Base-by-base conservation (phyloP, 192 early-diverging fungal species). In the Thamnidium elegans region DNA sequence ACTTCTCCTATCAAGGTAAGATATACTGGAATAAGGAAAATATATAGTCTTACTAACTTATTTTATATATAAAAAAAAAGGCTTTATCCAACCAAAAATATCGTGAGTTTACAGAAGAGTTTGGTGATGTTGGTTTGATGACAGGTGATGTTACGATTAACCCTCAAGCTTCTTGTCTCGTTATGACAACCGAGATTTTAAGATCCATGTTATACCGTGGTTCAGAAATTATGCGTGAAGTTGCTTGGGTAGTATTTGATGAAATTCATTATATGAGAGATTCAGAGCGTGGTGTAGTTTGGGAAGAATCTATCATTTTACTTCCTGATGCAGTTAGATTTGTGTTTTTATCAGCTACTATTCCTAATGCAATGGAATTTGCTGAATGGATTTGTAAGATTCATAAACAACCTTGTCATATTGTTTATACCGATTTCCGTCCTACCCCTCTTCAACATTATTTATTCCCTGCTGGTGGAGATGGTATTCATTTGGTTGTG, bases 181-280 rank as follows among this genome's bases (percentile, higher is more conserved):
- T 99, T 21, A 99, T 99, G 97, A 99, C 97, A 0, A 99, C 97
- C 0, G 97, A 99, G 79, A 99, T 99, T 90, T 76, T 99, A 54
- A 83, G 97, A 30, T 89, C 87, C 46, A 99, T 99, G 97, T 82
- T 99, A 21, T 99, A 99, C 77, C 87, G 95, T 48, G 97, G 97
- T 14, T 92, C 89, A 19, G 95, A 97, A 68, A 82, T 99, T 50
- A 90, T 97, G 85, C 86, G 95, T 51, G 97, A 99, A 78, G 93
- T 99, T 1, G 88, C 94, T 1, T 99, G 95, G 95, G 93, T 99
- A 32, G 84, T 99, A 32, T 99, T 95, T 77, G 97, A 99, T 70
- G 97, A 99, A 82, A 92, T 99, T 58, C 97, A 97, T 76, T 99
- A 99, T 72, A 97, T 99, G 97, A 77, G 94, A 55, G 95, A 97